Evolutionary conservation across 306 rosid species (phyloP).

Genomic region (Vicia sativa): DNA sequence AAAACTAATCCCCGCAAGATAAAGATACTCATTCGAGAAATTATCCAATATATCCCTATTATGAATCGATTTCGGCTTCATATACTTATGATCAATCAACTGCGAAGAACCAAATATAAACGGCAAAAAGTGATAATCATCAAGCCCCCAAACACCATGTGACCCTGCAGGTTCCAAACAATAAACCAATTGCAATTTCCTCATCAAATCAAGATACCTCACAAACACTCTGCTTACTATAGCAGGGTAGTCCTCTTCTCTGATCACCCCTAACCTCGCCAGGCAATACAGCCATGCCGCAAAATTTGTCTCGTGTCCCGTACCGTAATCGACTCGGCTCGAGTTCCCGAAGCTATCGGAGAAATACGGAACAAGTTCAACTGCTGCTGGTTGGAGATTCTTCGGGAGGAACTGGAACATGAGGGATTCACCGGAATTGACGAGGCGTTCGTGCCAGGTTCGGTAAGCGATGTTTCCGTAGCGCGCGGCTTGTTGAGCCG

Average conservation of each 20-base stretch:
- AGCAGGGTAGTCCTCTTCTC: conserved; percentile 72
- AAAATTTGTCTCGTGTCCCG: conserved; percentile 96
- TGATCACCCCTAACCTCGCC: conserved; percentile 66
- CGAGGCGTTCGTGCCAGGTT: conserved; percentile 68
- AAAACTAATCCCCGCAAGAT: conserved; percentile 67
- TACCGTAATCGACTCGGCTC: conserved; percentile 88
- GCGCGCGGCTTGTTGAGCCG: conserved; percentile 65
- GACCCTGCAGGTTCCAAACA: conserved; percentile 95
- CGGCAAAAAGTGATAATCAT: conserved; percentile 86
- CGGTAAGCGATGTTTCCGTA: conserved; percentile 84
- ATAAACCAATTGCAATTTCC: conserved; percentile 82
- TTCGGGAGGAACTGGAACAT: conserved; percentile 64
- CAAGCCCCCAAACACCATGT: conserved; percentile 99
- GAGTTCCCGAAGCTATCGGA: conserved; percentile 79
- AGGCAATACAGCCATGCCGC: conserved; percentile 89
- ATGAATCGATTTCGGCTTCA: conserved; percentile 97
- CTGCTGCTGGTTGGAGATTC: conserved; percentile 46
- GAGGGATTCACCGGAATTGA: conserved; percentile 45
- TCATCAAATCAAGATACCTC: conserved; percentile 82
- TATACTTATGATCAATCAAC: conserved; percentile 85
- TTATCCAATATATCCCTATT: conserved; percentile 84
- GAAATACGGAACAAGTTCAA: conserved; percentile 76
- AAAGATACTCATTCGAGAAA: conserved; percentile 74
- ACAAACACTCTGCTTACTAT: conserved; percentile 73
- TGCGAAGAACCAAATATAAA: conserved; percentile 91